Percentiles rank a stretch among this genome's conserved stretches.
Conservation (phyloP, 2,329 filamentous ascomycete genomes). For the Beauveria varroae region DNA sequence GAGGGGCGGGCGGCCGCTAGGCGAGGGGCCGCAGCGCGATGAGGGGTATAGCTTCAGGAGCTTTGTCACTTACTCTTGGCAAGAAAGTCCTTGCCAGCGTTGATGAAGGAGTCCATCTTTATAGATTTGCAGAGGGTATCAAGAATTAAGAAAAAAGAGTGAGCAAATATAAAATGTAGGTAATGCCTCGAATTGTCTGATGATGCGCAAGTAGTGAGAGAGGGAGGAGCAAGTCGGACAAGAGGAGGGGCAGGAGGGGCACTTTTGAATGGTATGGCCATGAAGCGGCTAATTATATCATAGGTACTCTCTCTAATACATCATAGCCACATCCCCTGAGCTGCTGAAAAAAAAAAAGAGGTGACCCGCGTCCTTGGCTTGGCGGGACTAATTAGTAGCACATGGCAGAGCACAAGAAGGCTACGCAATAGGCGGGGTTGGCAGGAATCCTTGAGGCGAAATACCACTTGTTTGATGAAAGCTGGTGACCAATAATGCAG, state of each 20-base stretch:
- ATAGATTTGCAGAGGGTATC: background rate
- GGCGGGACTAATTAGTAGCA: background rate
- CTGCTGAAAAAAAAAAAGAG: slow-evolving; percentile 1
- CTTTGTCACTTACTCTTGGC: slow-evolving; percentile 6
- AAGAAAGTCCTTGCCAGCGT: slow-evolving; percentile 30
- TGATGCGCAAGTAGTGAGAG: background rate
- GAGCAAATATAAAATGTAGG: background rate
- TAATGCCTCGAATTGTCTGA: background rate
- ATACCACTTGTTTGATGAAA: no score
- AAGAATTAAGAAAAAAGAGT: background rate
- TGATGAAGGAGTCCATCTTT: slow-evolving; percentile 32
- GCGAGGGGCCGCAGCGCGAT: background rate
- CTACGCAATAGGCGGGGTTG: background rate
- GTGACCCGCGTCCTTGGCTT: background rate
- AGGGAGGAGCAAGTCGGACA: background rate
- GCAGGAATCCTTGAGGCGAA: no score
- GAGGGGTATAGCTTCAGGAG: slow-evolving; percentile 1
- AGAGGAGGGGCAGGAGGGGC: background rate
- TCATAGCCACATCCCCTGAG: background rate
- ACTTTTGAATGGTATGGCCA: background rate
- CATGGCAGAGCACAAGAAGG: background rate
- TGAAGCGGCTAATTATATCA: background rate
- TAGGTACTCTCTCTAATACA: background rate
- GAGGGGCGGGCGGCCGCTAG: background rate
- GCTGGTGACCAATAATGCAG: background rate